Conservation (phyloP, 176 grass and related monocot genomes). For the Bothriochloa decipiens region DNA sequence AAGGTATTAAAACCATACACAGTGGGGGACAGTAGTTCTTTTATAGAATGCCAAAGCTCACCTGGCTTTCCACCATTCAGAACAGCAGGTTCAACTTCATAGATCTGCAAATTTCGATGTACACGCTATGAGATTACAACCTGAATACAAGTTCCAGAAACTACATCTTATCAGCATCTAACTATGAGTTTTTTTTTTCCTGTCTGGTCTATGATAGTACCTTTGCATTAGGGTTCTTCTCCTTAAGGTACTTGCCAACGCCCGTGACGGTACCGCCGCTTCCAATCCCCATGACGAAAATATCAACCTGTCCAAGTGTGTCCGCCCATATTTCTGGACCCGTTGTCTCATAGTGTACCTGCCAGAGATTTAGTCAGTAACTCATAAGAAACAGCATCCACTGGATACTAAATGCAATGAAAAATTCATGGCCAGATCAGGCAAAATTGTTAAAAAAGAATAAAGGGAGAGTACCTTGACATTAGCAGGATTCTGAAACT, state of each 20-base stretch:
- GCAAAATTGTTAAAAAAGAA: not conserved
- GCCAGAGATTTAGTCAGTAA: not conserved
- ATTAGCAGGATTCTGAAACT: constrained; percentile 97
- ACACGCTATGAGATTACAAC: not conserved
- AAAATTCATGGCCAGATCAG: not conserved
- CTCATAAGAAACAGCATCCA: not conserved
- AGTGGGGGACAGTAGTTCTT: not conserved
- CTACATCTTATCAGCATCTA: not conserved
- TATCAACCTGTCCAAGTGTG: constrained; percentile 82
- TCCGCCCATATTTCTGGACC: constrained; percentile 96
- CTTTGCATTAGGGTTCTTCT: constrained; percentile 59
- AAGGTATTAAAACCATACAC: not conserved
- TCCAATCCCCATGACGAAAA: constrained; percentile 91
- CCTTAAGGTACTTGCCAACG: constrained; percentile 47
- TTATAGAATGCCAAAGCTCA: not conserved
- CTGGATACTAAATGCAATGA: not conserved
- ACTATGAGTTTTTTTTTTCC: not conserved
- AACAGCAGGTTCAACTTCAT: constrained; percentile 53
- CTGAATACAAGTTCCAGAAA: not conserved
- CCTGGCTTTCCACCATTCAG: constrained; percentile 59
- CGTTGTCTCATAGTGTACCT: constrained; percentile 84
- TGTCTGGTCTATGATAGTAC: constrained; percentile 15
- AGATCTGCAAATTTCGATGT: constrained; percentile 36
- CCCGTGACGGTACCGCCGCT: constrained; percentile 43
- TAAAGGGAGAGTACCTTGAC: constrained; percentile 59